These are phyloP conservation scores for Murraya paniculata DNA, from an alignment of 345 rosid genomes.

Conservation along the genomic window DNA sequence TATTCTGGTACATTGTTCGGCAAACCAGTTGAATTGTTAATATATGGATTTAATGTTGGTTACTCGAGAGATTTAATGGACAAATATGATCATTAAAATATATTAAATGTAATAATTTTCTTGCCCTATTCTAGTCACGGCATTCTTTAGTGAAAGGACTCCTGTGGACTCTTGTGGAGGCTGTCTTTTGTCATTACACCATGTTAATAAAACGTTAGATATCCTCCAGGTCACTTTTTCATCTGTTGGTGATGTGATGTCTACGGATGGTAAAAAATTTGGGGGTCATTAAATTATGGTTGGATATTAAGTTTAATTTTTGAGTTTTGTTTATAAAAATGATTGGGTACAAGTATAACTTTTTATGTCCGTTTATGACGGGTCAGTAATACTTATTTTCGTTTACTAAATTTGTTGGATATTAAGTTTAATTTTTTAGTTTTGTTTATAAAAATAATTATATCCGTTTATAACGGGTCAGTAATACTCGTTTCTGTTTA, in stretches of 20 bases:
- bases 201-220: not conserved
- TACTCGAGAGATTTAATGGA: not conserved
- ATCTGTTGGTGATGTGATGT: not conserved
- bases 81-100: not conserved
- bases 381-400: too few relatives aligned
- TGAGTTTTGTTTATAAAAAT: too few relatives aligned
- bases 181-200: not conserved
- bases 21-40: not conserved
- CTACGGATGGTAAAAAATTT: too few relatives aligned
- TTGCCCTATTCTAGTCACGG: not conserved
- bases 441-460: too few relatives aligned
- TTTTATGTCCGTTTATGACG: too few relatives aligned
- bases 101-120: not conserved
- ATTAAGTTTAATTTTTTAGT: too few relatives aligned
- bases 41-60: not conserved
- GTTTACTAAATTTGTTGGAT: too few relatives aligned
- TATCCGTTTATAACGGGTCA: too few relatives aligned
- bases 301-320: too few relatives aligned
- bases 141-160: not conserved
- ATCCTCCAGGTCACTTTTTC: not conserved
- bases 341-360: too few relatives aligned
- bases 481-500: too few relatives aligned
- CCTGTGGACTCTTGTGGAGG: not conserved
- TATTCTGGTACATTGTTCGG: constrained; percentile 18
- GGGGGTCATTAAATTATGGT: too few relatives aligned